Evolutionary conservation across 2,329 filamentous ascomycete genomes (phyloP), one percentile per base, ranked within the genome.

Genomic region (Penicillium aurantiogriseum): DNA sequence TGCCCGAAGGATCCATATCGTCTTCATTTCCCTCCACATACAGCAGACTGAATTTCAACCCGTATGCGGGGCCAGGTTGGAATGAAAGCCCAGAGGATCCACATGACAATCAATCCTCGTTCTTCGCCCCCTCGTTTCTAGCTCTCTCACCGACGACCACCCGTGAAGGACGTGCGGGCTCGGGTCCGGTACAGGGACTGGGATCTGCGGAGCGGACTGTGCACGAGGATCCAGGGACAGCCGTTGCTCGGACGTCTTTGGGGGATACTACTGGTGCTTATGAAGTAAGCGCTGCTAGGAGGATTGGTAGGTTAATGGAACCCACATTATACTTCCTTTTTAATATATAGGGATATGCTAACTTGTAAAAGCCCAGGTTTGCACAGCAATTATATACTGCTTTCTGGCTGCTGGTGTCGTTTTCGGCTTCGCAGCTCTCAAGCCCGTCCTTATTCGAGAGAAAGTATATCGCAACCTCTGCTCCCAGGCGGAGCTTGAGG

Each of bases 401-500:
- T 82, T 92, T 36, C 81, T 95, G 55, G 86, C 89, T 4, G 88
- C 92, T 3, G 92, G 91, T 2, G 80, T 92, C 43, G 87, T 93
- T 19, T 94, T 94, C 74, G 90, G 90, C 36, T 94, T 91, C 74
- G 90, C 90, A 25, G 90, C 91, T 13, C 79, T 95, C 62, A 95
- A 94, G 71, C 89, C 90, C 0, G 85, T 94, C 15, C 79, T 94
- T 35, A 87, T 92, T 60, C 75, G 79, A n/a, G 87, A 92, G 71
- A 85, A 85, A 8, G 88, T 90, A 17, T 92, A 93, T 74, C 79
- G 80, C 50, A 80, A 88, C 49, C 74, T 81, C 36, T 93, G 90
- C 69, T 80, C 81, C 23, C 62, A 76, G 45, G 71, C 80, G 51
- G 81, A 82, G 67, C 62, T 83, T 25, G 70, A 79, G 7, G 68